phyloP scores from a whole-genome alignment of 169 alveolate species.

The Plasmodium fragile region DNA sequence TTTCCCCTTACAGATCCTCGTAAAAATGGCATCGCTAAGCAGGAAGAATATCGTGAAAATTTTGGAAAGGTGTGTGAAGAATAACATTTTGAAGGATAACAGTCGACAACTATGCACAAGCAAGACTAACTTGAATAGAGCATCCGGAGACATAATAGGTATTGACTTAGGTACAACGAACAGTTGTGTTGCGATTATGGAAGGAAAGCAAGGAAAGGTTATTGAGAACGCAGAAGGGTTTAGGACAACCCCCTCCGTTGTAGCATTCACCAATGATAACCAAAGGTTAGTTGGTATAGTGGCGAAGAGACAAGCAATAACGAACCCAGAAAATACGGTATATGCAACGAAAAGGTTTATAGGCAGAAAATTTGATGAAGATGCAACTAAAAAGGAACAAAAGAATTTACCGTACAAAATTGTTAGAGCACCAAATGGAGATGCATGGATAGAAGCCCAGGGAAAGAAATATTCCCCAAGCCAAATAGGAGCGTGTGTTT shows the following conservation, averaged over 20 bases:
- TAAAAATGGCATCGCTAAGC: slow-evolving; percentile 39
- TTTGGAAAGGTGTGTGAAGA: slow-evolving; percentile 65
- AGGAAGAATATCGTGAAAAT: slow-evolving; percentile 31
- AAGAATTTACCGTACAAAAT: slow-evolving; percentile 96
- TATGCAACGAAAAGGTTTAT: slow-evolving; percentile 97
- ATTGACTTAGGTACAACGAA: slow-evolving; percentile 99
- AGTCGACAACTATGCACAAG: slow-evolving; percentile 56
- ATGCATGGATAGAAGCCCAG: slow-evolving; percentile 98
- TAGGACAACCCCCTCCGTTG: slow-evolving; percentile 99
- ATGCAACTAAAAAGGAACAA: slow-evolving; percentile 97
- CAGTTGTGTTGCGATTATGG: slow-evolving; percentile 99
- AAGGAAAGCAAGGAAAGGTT: slow-evolving; percentile 96
- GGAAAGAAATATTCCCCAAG: slow-evolving; percentile 97
- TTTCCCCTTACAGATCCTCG: not conserved
- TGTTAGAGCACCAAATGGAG: slow-evolving; percentile 97
- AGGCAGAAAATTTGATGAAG: slow-evolving; percentile 97
- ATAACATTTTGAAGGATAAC: slow-evolving; percentile 16
- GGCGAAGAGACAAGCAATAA: slow-evolving; percentile 97
- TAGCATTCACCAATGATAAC: slow-evolving; percentile 97
- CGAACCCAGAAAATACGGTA: slow-evolving; percentile 97
- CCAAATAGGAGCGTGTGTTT: slow-evolving; percentile 97
- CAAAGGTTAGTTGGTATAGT: slow-evolving; percentile 96
- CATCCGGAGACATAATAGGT: slow-evolving; percentile 95
- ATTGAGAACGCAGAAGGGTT: slow-evolving; percentile 96
- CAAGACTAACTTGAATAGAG: slow-evolving; percentile 60